phyloP scores from a whole-genome alignment of 108 stramenopile species.

The Conticribra guillardii region DNA sequence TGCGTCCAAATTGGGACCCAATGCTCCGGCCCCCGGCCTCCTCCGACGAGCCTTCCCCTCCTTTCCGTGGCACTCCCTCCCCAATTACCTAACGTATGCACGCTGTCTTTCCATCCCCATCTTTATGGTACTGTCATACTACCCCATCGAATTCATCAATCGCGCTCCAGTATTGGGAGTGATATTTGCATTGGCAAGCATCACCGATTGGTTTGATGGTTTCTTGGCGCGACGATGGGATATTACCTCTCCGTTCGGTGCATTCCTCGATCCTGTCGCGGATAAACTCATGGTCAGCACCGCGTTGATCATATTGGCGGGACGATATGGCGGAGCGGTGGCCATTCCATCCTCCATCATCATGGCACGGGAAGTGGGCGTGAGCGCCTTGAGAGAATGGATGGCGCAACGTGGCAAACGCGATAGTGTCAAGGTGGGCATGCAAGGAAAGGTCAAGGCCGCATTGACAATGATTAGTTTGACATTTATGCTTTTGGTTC shows the following conservation, averaged over 20 bases:
- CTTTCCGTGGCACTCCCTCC: conserved; percentile 75
- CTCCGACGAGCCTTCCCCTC: conserved; percentile 63
- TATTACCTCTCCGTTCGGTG: conserved; percentile 83
- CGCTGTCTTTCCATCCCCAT: conserved; percentile 79
- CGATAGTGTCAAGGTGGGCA: conserved; percentile 87
- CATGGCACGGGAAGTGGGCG: conserved; percentile 87
- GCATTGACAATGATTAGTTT: conserved; percentile 82
- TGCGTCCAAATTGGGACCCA: conserved; percentile 44
- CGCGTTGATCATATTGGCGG: conserved; percentile 83
- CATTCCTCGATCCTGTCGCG: conserved; percentile 97
- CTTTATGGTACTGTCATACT: conserved; percentile 58
- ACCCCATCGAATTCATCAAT: conserved; percentile 26
- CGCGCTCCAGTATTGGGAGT: conserved; percentile 27
- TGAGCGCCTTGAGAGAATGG: conserved; percentile 95
- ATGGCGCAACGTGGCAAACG: conserved; percentile 88
- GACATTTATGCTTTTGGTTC: conserved; percentile 66
- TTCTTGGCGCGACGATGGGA: conserved; percentile 89
- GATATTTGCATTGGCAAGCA: conserved; percentile 69
- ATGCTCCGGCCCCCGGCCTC: conserved; percentile 48
- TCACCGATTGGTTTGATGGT: conserved; percentile 95
- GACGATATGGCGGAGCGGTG: conserved; percentile 70
- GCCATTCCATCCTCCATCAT: conserved; percentile 86
- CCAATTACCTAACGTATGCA: conserved; percentile 74
- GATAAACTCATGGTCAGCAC: conserved; percentile 97
- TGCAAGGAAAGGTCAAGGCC: conserved; percentile 88